phyloP scores from a whole-genome alignment of 169 alveolate species.

The Miamiensis avidus region DNA sequence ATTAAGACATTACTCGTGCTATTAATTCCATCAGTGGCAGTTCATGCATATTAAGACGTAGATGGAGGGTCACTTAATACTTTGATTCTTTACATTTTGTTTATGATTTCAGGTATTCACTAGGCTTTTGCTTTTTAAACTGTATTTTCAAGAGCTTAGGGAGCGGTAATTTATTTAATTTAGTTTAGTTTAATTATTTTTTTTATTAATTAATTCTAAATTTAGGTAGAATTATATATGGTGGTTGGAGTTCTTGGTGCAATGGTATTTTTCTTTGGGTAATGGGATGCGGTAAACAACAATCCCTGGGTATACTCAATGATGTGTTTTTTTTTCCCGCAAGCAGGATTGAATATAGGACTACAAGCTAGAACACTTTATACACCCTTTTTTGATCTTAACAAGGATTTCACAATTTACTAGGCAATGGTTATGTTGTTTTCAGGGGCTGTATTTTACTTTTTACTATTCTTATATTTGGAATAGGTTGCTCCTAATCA shows the following conservation, averaged over 20 bases:
- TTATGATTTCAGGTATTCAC: neutral
- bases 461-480: too few species aligned
- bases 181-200: too few species aligned
- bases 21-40: neutral
- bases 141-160: neutral
- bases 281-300: neutral
- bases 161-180: neutral
- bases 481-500: neutral
- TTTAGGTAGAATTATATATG: neutral
- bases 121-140: neutral
- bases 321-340: neutral
- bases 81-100: too few species aligned
- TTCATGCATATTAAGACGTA: neutral
- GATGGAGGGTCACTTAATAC: neutral
- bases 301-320: neutral
- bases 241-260: neutral
- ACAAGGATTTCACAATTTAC: neutral
- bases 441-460: neutral
- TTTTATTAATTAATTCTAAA: too few species aligned
- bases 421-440: neutral
- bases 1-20: neutral
- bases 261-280: neutral
- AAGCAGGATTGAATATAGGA: neutral
- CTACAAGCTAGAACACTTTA: neutral
- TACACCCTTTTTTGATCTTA: neutral